Evolutionary conservation across 1,284 basidiomycete genomes (phyloP).

Genomic region (Ustilago tritici): DNA sequence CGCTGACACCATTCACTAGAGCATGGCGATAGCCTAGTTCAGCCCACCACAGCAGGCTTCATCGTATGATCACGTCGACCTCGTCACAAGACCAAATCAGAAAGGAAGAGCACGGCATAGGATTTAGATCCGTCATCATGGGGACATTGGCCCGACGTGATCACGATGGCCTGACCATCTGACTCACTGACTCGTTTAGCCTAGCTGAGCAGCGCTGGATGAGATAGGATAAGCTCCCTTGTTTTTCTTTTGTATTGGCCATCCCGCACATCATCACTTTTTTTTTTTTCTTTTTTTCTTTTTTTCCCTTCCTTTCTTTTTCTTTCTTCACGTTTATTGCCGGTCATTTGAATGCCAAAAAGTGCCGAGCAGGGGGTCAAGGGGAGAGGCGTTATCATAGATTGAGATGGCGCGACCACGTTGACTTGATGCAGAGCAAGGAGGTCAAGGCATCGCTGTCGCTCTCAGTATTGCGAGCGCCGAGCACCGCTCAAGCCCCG

Average conservation of each 20-base stretch:
- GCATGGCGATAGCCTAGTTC: not conserved
- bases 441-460: not conserved
- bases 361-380: not conserved
- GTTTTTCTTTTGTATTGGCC: not conserved
- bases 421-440: not conserved
- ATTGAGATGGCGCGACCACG: not conserved
- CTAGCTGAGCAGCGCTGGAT: not conserved
- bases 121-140: not conserved
- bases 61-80: not conserved
- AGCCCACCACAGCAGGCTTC: not conserved
- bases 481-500: not conserved
- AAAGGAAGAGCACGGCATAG: not conserved
- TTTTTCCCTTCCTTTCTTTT: not conserved
- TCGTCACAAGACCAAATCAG: not conserved
- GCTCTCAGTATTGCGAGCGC: not conserved
- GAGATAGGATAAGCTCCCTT: not conserved
- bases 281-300: not conserved
- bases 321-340: not conserved
- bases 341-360: not conserved
- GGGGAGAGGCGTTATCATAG: not conserved
- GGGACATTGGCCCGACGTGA: not conserved
- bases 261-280: not conserved
- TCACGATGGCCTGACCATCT: constrained; percentile 1
- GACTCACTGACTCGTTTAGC: not conserved
- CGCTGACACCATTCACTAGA: constrained; percentile 4